A percentile compares a stretch with the other conserved stretches of the same genome.
phyloP scores from a whole-genome alignment of 148 eudicot genomes.

The Tetragonia tetragonoides region DNA sequence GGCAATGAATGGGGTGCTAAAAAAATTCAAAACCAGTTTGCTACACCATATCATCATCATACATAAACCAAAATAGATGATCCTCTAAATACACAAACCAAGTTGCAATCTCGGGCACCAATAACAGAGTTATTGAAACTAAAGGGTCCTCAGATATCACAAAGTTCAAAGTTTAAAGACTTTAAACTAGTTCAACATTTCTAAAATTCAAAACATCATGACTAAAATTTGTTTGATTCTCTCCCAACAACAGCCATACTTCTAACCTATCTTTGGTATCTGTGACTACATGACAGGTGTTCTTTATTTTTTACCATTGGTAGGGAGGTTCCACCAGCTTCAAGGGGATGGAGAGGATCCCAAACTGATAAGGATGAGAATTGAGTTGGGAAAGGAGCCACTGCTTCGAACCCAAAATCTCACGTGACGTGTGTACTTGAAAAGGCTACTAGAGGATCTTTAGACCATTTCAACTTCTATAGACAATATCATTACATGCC shows the following conservation, averaged over 20 bases:
- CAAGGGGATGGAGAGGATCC: too few species aligned
- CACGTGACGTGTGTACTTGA: neutral
- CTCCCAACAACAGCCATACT: slow-evolving; percentile 20
- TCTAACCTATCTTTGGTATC: slow-evolving; percentile 5
- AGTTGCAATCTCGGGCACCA: neutral
- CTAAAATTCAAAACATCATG: neutral
- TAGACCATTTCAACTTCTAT: slow-evolving; percentile 4
- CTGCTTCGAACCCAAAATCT: too few species aligned
- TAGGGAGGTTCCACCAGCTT: too few species aligned
- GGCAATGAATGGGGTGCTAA: neutral
- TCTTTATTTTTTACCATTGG: too few species aligned
- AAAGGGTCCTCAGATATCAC: neutral
- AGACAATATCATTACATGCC: neutral
- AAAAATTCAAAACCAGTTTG: neutral
- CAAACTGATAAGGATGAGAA: too few species aligned
- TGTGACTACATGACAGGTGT: too few species aligned
- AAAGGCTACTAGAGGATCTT: neutral
- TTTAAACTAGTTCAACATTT: slow-evolving; percentile 5
- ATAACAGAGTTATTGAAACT: neutral
- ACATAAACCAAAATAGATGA: neutral
- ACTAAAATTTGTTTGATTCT: neutral
- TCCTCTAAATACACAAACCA: neutral
- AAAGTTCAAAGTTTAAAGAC: too few species aligned
- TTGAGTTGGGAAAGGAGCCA: too few species aligned
- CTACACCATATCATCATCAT: neutral